Evolutionary conservation across 2,329 filamentous ascomycete genomes (phyloP), one percentile per base, ranked within the genome.

Genomic region (Trichoderma citrinoviride): DNA sequence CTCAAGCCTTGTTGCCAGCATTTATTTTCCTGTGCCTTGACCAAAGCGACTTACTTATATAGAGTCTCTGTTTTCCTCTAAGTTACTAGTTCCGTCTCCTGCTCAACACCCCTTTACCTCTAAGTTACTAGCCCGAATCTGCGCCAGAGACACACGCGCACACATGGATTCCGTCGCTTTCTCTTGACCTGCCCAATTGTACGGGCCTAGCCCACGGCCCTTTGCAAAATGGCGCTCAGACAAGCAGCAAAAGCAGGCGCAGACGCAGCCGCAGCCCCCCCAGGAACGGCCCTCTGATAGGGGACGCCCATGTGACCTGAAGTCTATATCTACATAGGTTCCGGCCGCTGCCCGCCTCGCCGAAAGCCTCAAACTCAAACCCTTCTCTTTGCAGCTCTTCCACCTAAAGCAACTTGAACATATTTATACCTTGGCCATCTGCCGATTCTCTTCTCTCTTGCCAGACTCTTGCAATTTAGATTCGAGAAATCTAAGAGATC

Each of bases 111-210:
- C 54, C 61, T 64, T 66, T 66, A 64, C 65, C 65, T 66, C 65
- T 66, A 66, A 66, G 65, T 64, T 66, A 66, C 65, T 66, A 66
- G 65, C 61, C 61, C 64, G 57, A 40, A 41, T 52, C 65, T 61
- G 55, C 61, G 47, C 12, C 43, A 46, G 47, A 62, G 50, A 54
- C 56, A 52, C 56, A 37, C 56, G 61, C 49, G 52, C 56, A 60
- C 58, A 60, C 33, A 57, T 62, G 44, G 41, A 54, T 61, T 61
- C 46, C 41, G 52, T 25, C 47, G 41, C 55, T 40, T 58, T 44
- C 47, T 23, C 25, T 65, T 50, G 64, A 62, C 64, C 57, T 65
- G 33, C 57, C 50, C 27, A 62, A 50, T 65, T 62, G 41, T 52
- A 56, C 52, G 61, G 61, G 52, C 52, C 52, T 41, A 56, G 61